phyloP scores from a whole-genome alignment of 2,329 filamentous ascomycete species.

The Annulohypoxylon truncatum region DNA sequence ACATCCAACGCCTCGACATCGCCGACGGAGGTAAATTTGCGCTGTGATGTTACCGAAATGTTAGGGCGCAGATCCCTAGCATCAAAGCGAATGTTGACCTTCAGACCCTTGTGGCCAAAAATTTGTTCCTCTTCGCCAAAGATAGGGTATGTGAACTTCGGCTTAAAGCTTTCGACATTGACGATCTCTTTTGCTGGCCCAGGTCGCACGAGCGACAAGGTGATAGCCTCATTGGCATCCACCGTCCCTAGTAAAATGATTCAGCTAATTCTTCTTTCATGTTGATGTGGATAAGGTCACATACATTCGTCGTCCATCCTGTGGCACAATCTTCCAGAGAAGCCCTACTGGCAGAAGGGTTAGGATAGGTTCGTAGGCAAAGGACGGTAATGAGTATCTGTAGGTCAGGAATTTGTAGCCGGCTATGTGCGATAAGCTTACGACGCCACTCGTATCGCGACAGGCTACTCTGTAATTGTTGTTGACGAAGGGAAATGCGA shows the following conservation, averaged over 20 bases:
- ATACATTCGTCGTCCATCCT: constrained; percentile 49
- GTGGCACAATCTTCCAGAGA: not conserved
- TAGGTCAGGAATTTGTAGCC: not conserved
- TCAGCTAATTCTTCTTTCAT: constrained; percentile 14
- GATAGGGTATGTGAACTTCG: constrained; percentile 89
- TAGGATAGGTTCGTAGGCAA: not conserved
- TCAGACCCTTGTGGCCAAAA: constrained; percentile 87
- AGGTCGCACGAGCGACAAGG: constrained; percentile 59
- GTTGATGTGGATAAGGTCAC: constrained; percentile 14
- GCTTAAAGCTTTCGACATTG: constrained; percentile 77
- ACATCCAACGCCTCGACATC: constrained; percentile 78
- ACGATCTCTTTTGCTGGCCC: constrained; percentile 58
- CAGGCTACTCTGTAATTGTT: not conserved
- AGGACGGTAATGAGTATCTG: not conserved
- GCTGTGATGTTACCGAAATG: constrained; percentile 75
- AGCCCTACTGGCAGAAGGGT: not conserved
- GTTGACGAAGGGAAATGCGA: not conserved
- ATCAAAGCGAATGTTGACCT: constrained; percentile 76
- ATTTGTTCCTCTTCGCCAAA: constrained; percentile 94
- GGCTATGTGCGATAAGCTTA: not conserved
- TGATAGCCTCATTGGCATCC: constrained; percentile 71
- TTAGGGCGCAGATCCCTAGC: constrained; percentile 81
- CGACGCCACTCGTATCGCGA: not conserved
- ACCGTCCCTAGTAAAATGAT: constrained; percentile 61
- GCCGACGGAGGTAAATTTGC: constrained; percentile 76